A percentile compares a stretch with the other conserved stretches of the same genome.
Evolutionary conservation across 169 alveolate species (phyloP).

Genomic region (Plasmodium malariae): DNA sequence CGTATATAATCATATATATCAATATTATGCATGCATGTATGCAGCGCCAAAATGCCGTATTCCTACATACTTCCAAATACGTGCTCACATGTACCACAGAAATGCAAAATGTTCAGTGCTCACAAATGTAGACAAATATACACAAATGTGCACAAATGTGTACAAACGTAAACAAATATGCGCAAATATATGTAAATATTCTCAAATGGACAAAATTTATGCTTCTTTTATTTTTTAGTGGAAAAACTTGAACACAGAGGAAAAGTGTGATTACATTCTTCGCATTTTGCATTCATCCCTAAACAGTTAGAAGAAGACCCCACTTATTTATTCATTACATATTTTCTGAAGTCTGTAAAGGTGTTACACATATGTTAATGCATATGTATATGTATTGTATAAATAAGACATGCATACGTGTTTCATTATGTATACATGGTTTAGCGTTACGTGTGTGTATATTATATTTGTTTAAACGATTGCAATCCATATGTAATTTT

Average conservation of each 20-base stretch:
- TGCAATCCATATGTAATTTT: background rate
- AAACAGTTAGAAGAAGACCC: constrained; percentile 1
- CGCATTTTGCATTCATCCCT: constrained; percentile 56
- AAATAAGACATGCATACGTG: background rate
- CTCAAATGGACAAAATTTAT: too few species aligned
- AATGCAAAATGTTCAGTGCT: too few species aligned
- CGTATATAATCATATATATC: too few species aligned
- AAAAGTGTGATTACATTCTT: constrained; percentile 68
- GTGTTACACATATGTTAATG: background rate
- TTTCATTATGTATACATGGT: too few species aligned
- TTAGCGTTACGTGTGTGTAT: too few species aligned
- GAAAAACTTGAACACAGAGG: constrained; percentile 56
- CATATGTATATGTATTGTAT: background rate
- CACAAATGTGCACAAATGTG: too few species aligned
- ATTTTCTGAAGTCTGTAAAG: constrained; percentile 58
- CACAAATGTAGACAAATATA: too few species aligned
- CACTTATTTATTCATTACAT: constrained; percentile 42
- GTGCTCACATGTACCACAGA: too few species aligned
- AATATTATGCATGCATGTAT: too few species aligned
- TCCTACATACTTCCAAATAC: too few species aligned
- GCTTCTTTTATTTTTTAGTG: constrained; percentile 53
- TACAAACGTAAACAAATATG: too few species aligned
- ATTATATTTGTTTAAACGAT: background rate
- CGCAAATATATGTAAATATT: background rate
- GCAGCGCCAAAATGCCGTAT: too few species aligned